Evolutionary conservation across 768 basidiomycete genomes (phyloP), one percentile per base, ranked within the genome.

Genomic region (Phallus indusiatus): DNA sequence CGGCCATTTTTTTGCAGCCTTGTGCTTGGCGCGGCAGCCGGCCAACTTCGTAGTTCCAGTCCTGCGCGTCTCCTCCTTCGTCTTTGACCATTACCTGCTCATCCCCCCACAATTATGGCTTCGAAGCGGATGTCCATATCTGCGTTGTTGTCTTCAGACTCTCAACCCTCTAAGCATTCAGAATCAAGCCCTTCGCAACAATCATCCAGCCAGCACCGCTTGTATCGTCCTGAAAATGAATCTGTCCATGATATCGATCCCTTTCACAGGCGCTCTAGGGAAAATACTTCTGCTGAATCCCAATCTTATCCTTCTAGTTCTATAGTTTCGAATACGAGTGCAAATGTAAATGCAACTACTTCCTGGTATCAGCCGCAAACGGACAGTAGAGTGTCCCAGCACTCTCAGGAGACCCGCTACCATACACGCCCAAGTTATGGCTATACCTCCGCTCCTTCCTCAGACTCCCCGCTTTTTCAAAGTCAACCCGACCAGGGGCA

Each of bases 91-190:
- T 47, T 42, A 24, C 24, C 61, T 24, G 37, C 51, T 22, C 49
- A 35, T 11, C 54, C 16, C 18, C 17, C 62, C 35, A 11, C n/a
- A 10, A 37, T 49, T 4, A 54, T 61, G 47, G 20, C 47, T 24
- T 48, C 63, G 11, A 63, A 48, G 50, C 54, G 50, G 12, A 57
- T 49, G 54, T n/a, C 56, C 11, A 57, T 50, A 7, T 55, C 51
- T 6, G 57, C 47, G 17, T 34, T 52, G 18, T 35, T 53, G 42
- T 62, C 59, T 55, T 54, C 33, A 59, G 57, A 56, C 42, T 42
- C 42, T 14, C 12, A 12, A 42, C 42, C 42, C n/a, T 12, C 42
- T 42, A 42, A 42, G n/a, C 42, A 42, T 42, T 10, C 42, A 10
- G 42, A 42, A 42, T 42, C 42, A 10, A 42, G 42, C n/a, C 12